Conservation (phyloP, 2,329 filamentous ascomycete genomes). For the Scortechinia acanthostroma region DNA sequence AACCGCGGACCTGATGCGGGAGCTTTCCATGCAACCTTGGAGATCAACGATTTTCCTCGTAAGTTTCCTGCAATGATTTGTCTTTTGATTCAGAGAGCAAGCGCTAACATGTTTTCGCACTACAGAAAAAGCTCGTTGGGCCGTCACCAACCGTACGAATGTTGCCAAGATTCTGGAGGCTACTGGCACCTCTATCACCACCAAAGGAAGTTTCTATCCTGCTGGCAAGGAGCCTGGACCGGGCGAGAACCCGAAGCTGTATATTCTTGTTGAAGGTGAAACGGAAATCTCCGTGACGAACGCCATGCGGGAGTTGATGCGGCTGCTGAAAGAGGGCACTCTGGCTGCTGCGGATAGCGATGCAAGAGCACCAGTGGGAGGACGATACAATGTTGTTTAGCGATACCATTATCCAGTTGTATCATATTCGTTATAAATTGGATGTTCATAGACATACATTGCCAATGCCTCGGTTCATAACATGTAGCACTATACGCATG, state of each 20-base stretch:
- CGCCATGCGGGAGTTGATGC: conserved; percentile 83
- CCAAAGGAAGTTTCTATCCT: conserved; percentile 86
- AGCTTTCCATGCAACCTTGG: conserved; percentile 89
- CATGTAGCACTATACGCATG: no score
- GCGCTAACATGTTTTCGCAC: neutral
- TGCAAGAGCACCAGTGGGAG: conserved; percentile 68
- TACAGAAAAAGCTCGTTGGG: conserved; percentile 83
- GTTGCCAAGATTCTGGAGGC: conserved; percentile 95
- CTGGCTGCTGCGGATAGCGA: conserved; percentile 84
- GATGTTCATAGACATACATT: no score
- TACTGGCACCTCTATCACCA: conserved; percentile 92
- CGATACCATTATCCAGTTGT: neutral
- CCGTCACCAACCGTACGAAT: conserved; percentile 95
- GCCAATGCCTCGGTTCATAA: no score
- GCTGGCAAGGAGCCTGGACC: conserved; percentile 72
- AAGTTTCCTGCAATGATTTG: neutral
- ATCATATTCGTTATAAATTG: no score
- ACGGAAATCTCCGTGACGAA: conserved; percentile 86
- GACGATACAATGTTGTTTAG: conserved; percentile 80
- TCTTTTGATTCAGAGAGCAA: neutral
- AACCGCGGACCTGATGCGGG: conserved; percentile 97
- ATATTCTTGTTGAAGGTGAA: conserved; percentile 95
- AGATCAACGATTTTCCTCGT: conserved; percentile 96
- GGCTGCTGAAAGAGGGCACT: conserved; percentile 82
- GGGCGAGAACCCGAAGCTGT: conserved; percentile 81